A percentile compares a stretch with the other conserved stretches of the same genome.
Conservation (phyloP, 768 basidiomycete species). For the Boletales sp. region DNA sequence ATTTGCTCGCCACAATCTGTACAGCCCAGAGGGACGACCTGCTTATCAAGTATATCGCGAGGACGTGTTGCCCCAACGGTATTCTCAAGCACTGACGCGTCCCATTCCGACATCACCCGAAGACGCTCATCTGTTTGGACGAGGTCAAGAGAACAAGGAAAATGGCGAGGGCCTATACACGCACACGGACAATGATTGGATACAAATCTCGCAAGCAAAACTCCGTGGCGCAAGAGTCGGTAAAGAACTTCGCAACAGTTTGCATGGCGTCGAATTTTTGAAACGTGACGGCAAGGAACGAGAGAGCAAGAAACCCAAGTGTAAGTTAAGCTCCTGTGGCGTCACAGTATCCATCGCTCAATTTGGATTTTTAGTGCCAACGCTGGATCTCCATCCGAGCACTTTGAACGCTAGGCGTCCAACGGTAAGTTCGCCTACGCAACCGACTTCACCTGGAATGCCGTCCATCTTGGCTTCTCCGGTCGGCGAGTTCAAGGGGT, state of each 20-base stretch:
- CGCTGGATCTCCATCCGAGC: constrained; percentile 47
- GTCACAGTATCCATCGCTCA: background rate
- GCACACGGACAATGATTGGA: constrained; percentile 2
- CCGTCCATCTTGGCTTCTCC: constrained; percentile 57
- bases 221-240: constrained; percentile 31
- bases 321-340: constrained; percentile 32
- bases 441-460: constrained; percentile 36
- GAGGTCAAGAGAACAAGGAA: constrained; percentile 36
- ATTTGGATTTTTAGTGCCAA: constrained; percentile 41
- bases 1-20: constrained; percentile 26
- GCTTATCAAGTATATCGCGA: constrained; percentile 23
- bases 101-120: constrained; percentile 11
- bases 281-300: constrained; percentile 38
- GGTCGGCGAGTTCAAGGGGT: constrained; percentile 81
- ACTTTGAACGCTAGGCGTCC: constrained; percentile 44
- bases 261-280: constrained; percentile 29
- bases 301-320: constrained; percentile 49
- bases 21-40: constrained; percentile 6
- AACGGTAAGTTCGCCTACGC: constrained; percentile 47
- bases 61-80: constrained; percentile 9
- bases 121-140: constrained; percentile 10
- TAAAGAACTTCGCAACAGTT: constrained; percentile 53
- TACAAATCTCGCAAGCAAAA: constrained; percentile 4
- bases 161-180: constrained; percentile 22
- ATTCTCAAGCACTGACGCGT: constrained; percentile 11